phyloP scores from a whole-genome alignment of 2,329 filamentous ascomycete genomes.

The Sarocladium brachiariae region DNA sequence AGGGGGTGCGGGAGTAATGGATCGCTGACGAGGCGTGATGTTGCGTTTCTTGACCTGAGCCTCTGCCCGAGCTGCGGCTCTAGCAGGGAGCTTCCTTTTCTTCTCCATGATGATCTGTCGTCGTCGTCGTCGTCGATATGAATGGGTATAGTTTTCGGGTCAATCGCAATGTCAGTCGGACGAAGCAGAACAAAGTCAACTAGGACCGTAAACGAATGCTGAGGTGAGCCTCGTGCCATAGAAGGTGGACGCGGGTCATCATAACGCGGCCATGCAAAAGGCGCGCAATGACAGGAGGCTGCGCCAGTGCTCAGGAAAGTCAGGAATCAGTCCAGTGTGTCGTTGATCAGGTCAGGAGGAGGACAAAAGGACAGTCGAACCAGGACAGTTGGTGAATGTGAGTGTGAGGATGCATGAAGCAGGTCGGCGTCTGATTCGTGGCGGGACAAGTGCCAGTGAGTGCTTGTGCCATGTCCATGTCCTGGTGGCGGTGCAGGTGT shows the following conservation, averaged over 20 bases:
- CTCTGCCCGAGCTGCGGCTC: conserved; percentile 54
- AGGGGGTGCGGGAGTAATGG: conserved; percentile 38
- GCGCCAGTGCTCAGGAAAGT: background rate
- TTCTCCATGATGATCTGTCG: conserved; percentile 44
- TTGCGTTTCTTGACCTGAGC: conserved; percentile 51
- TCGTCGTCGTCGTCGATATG: background rate
- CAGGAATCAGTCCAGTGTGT: no score
- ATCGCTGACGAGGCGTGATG: conserved; percentile 46
- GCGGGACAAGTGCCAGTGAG: background rate
- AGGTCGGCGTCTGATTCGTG: conserved; percentile 1
- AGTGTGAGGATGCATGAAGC: conserved; percentile 4
- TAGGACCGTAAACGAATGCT: conserved; percentile 3
- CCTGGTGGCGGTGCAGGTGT: conserved; percentile 5
- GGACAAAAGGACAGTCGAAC: background rate
- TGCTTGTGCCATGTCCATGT: background rate
- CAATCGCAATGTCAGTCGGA: background rate
- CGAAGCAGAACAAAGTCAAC: background rate
- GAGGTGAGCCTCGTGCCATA: conserved; percentile 8
- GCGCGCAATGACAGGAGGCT: background rate
- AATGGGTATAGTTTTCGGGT: background rate
- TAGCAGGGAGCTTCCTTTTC: conserved; percentile 58
- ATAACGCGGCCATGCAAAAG: conserved; percentile 4
- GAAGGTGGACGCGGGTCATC: conserved; percentile 4
- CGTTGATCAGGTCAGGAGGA: background rate
- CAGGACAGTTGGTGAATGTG: background rate